Conservation (phyloP, 2,329 filamentous ascomycete genomes). For the Canariomyces notabilis region DNA sequence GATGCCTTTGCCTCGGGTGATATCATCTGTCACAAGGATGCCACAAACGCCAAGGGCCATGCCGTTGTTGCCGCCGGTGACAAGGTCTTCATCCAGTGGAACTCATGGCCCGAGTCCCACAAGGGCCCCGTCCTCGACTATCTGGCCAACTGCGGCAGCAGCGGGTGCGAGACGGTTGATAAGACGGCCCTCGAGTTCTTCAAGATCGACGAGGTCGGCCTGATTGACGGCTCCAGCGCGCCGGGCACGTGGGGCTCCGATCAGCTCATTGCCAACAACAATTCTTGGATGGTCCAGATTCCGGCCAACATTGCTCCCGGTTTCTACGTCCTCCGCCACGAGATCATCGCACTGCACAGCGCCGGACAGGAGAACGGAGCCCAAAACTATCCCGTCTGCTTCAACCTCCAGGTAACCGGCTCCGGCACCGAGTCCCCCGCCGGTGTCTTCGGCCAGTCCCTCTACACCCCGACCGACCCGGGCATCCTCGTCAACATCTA, state of each 20-base stretch:
- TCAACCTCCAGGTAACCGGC: conserved; percentile 41
- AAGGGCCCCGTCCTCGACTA: conserved; percentile 57
- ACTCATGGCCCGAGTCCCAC: conserved; percentile 40
- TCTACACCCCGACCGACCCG: conserved; percentile 22
- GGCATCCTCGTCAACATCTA: conserved; percentile 28
- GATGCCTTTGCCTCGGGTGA: conserved; percentile 35
- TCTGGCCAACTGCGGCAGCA: conserved; percentile 51
- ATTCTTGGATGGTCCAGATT: conserved; percentile 41
- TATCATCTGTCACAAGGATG: conserved; percentile 44
- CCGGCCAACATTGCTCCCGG: conserved; percentile 31
- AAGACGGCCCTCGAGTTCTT: conserved; percentile 54
- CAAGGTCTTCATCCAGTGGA: conserved; percentile 39
- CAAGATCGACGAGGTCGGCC: conserved; percentile 46
- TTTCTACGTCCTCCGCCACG: conserved; percentile 43
- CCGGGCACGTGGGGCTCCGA: conserved; percentile 50
- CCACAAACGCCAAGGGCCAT: conserved; percentile 34
- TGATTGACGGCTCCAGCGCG: conserved; percentile 40
- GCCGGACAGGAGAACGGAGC: conserved; percentile 37
- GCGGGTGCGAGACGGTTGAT: conserved; percentile 52
- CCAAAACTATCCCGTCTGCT: conserved; percentile 45
- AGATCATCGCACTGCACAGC: conserved; percentile 44
- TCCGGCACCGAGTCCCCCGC: conserved; percentile 28
- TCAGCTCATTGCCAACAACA: conserved; percentile 40
- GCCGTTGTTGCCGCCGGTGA: conserved; percentile 39
- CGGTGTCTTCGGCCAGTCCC: conserved; percentile 25